These are phyloP conservation scores for Daldinia sp. DNA, from an alignment of 2,329 filamentous ascomycete genomes.

Conservation along the genomic window DNA sequence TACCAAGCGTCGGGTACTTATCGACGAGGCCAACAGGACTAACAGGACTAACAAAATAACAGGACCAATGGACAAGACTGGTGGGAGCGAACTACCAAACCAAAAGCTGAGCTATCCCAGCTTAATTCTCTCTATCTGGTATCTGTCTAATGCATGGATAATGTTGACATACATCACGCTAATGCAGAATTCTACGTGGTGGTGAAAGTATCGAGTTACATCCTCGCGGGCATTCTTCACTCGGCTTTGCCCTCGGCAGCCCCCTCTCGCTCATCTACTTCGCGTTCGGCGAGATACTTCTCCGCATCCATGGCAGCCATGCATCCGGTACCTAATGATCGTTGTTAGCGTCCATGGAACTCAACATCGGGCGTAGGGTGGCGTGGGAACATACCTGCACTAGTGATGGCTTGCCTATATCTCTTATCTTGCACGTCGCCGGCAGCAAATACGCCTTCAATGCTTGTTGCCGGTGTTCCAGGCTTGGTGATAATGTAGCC, in stretches of 20 bases:
- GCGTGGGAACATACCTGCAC: constrained; percentile 74
- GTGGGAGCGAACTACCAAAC: not conserved
- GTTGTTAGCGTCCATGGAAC: constrained; percentile 7
- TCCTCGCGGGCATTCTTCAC: constrained; percentile 21
- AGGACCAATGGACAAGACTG: too few species aligned
- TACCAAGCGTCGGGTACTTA: too few species aligned
- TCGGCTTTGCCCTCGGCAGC: constrained; percentile 45
- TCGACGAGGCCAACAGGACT: too few species aligned
- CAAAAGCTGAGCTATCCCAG: constrained; percentile 9
- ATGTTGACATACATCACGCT: constrained; percentile 18
- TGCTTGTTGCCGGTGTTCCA: constrained; percentile 85
- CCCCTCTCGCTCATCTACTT: constrained; percentile 58
- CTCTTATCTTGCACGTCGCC: constrained; percentile 99
- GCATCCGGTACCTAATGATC: constrained; percentile 79
- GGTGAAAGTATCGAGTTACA: constrained; percentile 8
- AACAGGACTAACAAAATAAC: too few species aligned
- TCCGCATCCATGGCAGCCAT: constrained; percentile 96
- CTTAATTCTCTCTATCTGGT: constrained; percentile 33
- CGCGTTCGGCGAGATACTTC: constrained; percentile 84
- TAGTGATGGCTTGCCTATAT: constrained; percentile 97
- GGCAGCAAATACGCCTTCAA: constrained; percentile 93
- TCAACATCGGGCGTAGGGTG: not conserved
- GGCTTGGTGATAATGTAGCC: constrained; percentile 91
- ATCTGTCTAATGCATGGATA: constrained; percentile 30
- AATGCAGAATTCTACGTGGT: constrained; percentile 19